Evolutionary conservation across 768 basidiomycete genomes (phyloP).

Genomic region (Rubroboletus pulcherrimus): DNA sequence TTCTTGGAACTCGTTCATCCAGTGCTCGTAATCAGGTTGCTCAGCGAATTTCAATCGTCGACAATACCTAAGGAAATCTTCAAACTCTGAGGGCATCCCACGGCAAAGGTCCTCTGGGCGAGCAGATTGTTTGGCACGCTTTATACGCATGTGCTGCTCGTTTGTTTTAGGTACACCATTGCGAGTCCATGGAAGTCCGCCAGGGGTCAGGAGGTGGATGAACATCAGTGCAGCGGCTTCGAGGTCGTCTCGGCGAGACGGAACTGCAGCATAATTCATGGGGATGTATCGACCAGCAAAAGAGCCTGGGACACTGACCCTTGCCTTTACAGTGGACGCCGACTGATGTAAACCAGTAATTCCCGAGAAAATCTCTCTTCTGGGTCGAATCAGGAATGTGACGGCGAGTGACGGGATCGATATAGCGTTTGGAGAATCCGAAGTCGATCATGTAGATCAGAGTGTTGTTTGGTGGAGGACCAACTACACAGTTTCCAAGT

Average conservation of each 20-base stretch:
- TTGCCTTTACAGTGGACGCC: slow-evolving; percentile 74
- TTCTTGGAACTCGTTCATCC: slow-evolving; percentile 61
- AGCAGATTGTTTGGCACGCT: slow-evolving; percentile 58
- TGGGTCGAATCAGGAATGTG: slow-evolving; percentile 68
- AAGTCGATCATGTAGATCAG: slow-evolving; percentile 83
- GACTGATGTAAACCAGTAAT: slow-evolving; percentile 82
- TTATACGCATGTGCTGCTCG: slow-evolving; percentile 57
- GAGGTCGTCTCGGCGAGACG: slow-evolving; percentile 74
- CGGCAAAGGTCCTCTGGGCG: slow-evolving; percentile 64
- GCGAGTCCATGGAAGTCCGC: slow-evolving; percentile 73
- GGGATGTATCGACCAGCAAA: slow-evolving; percentile 13
- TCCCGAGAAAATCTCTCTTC: slow-evolving; percentile 75
- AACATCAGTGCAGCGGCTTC: slow-evolving; percentile 77
- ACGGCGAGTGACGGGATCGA: slow-evolving; percentile 58
- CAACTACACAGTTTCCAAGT: slow-evolving; percentile 71
- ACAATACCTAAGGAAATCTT: slow-evolving; percentile 73
- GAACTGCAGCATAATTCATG: slow-evolving; percentile 45
- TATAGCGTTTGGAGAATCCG: slow-evolving; percentile 76
- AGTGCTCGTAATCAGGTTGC: slow-evolving; percentile 60
- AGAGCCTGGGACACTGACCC: slow-evolving; percentile 40
- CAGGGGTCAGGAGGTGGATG: slow-evolving; percentile 74
- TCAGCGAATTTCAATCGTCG: slow-evolving; percentile 66
- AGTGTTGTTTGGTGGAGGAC: slow-evolving; percentile 53
- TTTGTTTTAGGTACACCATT: slow-evolving; percentile 76
- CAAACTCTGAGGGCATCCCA: slow-evolving; percentile 66